Base-by-base conservation (phyloP, 75 land plant genomes). In the Larix kaempferi region DNA sequence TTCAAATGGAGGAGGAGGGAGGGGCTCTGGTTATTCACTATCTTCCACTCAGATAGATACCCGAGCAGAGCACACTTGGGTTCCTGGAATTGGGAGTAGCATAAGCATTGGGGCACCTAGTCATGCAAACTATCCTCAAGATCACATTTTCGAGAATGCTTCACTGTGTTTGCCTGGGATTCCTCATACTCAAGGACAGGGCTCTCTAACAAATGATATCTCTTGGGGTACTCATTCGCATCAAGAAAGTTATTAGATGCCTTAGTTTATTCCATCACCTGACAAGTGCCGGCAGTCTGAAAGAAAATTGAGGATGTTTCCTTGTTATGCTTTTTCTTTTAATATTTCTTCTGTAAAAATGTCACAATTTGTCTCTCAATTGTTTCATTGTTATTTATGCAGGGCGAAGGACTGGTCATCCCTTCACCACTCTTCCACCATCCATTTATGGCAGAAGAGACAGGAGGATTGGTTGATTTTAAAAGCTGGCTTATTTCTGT, bases 381-480 rank as follows among this genome's bases (percentile, higher is more conserved):
- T 25, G 8, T n/a, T 62, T 19, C 25, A 25, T 25, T n/a, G 64
- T n/a, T 25, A 62, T 74, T 3, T 74, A 52, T 77, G 81, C 75
- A 89, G 89, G 89, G 22, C 74, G 80, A 60, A 80, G 88, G 75
- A 69, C 80, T 57, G 85, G 84, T 59, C 81, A 82, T 74, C 76
- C 91, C 59, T 71, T 82, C 17, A 49, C 81, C 44, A 77, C 79
- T 22, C 41, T 72, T 67, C 84, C 84, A 55, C 81, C 91, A 71
- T 59, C 84, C 25, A 72, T 82, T 21, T 81, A 79, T 74, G 83
- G 76, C 81, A 75, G 87, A 65, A 84, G 83, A 73, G 91, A 89
- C 81, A 86, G 87, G 74, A 84, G 86, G 86, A 87, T 84, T 78
- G 61, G 78, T 15, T 89, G 75, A 80, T 56, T 29, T 56, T 52